Percentiles rank a stretch among this genome's conserved stretches.
phyloP scores from a whole-genome alignment of 23 red algal species.

The Gracilaria domingensis region DNA sequence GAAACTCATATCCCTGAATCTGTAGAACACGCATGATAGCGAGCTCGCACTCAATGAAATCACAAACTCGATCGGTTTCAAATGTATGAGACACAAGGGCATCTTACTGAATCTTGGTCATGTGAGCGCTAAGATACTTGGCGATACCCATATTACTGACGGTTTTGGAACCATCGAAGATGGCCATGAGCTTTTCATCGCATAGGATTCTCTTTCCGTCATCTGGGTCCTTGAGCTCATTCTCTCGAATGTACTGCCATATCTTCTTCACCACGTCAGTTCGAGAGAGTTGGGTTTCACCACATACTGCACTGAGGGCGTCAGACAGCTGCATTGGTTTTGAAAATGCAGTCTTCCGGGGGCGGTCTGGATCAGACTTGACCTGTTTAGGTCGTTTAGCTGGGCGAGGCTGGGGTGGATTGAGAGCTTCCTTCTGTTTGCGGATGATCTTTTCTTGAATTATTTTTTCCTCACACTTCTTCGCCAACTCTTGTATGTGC shows the following conservation, averaged over 20 bases:
- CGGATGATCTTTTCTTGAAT: constrained; percentile 58
- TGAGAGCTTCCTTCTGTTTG: constrained; percentile 23
- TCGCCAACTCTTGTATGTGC: constrained; percentile 66
- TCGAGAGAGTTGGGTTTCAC: constrained; percentile 70
- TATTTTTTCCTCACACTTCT: constrained; percentile 54
- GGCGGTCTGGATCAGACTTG: constrained; percentile 36
- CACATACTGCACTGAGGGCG: constrained; percentile 75
- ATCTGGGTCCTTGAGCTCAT: constrained; percentile 84
- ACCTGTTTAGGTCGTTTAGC: constrained; percentile 61
- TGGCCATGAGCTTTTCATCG: constrained; percentile 84
- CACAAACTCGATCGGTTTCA: background rate
- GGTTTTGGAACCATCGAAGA: constrained; percentile 73
- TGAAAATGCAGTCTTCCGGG: constrained; percentile 50
- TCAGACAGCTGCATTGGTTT: constrained; percentile 80
- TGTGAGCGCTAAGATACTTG: constrained; percentile 89
- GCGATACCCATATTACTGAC: constrained; percentile 85
- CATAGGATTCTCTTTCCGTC: constrained; percentile 82
- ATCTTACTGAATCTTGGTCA: constrained; percentile 63
- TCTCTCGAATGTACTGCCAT: constrained; percentile 90
- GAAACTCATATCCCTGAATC: background rate
- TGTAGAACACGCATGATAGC: background rate
- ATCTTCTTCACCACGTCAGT: constrained; percentile 84
- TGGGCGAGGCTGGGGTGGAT: constrained; percentile 13
- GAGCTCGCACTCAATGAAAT: background rate
- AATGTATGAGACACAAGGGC: background rate